Evolutionary conservation across 306 rosid genomes (phyloP).

Genomic region (Prunus mume): DNA sequence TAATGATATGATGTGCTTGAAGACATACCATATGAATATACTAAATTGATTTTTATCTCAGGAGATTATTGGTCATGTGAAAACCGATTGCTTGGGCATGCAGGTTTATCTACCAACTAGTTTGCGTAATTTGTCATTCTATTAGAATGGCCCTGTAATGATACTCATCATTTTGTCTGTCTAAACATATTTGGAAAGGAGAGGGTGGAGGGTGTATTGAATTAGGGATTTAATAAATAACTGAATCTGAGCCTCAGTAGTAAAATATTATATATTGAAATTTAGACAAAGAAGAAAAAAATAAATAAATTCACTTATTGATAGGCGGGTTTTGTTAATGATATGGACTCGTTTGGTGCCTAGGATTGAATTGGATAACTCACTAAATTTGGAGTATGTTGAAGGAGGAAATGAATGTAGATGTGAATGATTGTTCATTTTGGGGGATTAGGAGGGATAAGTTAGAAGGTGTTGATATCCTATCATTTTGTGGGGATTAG

Average conservation of each 20-base stretch:
- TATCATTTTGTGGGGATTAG: no score
- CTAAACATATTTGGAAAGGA: not conserved
- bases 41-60: not conserved
- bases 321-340: no score
- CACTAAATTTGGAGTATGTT: no score
- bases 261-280: not conserved
- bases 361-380: no score
- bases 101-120: not conserved
- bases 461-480: no score
- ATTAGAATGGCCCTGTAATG: not conserved
- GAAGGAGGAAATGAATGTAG: no score
- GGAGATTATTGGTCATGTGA: not conserved
- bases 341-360: no score
- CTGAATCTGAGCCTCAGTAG: not conserved
- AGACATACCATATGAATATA: no score
- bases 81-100: not conserved
- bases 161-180: not conserved
- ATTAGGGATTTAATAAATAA: not conserved
- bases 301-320: not conserved
- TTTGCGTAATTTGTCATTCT: not conserved
- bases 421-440: no score
- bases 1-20: no score
- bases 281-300: not conserved
- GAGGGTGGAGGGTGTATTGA: not conserved
- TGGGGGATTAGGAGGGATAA: no score